Evolutionary conservation across 768 basidiomycete genomes (phyloP).

Genomic region (Daedaleopsis nitida): DNA sequence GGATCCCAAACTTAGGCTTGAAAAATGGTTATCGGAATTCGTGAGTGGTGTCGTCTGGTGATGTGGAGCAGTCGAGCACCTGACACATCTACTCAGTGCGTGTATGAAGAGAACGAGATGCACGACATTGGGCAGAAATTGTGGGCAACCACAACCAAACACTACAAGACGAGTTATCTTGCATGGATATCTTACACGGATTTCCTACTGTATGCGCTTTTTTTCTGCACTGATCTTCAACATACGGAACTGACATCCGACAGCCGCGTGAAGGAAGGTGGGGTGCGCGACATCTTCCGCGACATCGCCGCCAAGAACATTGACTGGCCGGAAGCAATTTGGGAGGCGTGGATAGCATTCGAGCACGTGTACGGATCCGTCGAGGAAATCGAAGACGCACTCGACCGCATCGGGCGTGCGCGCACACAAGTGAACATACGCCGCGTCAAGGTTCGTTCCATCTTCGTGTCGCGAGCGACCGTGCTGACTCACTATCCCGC

Average conservation of each 20-base stretch:
- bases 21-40: slow-evolving; percentile 77
- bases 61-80: not conserved
- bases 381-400: slow-evolving; percentile 59
- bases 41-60: slow-evolving; percentile 46
- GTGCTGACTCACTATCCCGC: not conserved
- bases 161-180: slow-evolving; percentile 70
- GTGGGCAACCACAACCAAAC: slow-evolving; percentile 68
- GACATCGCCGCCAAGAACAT: slow-evolving; percentile 70
- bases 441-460: slow-evolving; percentile 58
- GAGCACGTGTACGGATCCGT: slow-evolving; percentile 82
- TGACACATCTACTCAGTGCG: no score
- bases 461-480: not conserved
- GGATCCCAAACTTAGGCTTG: slow-evolving; percentile 77
- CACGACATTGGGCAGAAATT: slow-evolving; percentile 27
- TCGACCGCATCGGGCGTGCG: slow-evolving; percentile 68
- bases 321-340: slow-evolving; percentile 95
- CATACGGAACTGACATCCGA: slow-evolving; percentile 1
- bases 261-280: slow-evolving; percentile 53
- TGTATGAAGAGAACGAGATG: no score
- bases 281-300: slow-evolving; percentile 67
- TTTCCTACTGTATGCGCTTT: slow-evolving; percentile 59
- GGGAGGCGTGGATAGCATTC: slow-evolving; percentile 89
- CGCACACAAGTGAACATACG: slow-evolving; percentile 60
- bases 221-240: not conserved
- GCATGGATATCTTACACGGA: slow-evolving; percentile 80